Base-by-base conservation (phyloP, 2,329 filamentous ascomycete species). In the Coleophoma cylindrospora region DNA sequence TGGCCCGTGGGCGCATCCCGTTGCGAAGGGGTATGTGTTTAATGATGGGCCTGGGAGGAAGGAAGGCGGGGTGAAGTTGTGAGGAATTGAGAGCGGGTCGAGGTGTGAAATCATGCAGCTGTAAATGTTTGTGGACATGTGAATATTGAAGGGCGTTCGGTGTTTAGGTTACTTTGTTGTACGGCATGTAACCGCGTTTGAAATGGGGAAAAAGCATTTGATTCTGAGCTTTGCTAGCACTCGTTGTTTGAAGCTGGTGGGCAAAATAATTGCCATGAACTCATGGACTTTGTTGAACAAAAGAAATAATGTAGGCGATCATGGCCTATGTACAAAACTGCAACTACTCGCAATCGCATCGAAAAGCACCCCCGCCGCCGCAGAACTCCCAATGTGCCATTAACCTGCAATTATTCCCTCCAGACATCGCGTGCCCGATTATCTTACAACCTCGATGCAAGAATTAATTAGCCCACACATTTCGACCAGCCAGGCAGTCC, bases 11-110 rank as follows among this genome's bases (percentile, higher is more conserved):
- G 21, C 48, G 49, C 81, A 66, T 53, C 81, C 82, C 0, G 76
- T 84, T 3, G 80, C 80, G 15, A 69, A 76, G 40, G 82, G 82
- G 1, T 86, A 86, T 59, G 69, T 77, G n/a, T 84, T 80, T 56
- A 75, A 76, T 51, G 74, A 77, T 54, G 65, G 63, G 14, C 61
- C 33, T 2, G 64, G 50, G 63, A 64, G 49, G 59, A 54, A 57
- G 50, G 53, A 54, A 46, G 63, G 53, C 2, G 50, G 47, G 34
- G 47, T 47, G 65, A 57, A 52, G 58, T 49, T 43, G 52, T 55
- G 57, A 61, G 32, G 64, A 69, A 45, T 27, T 8, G 22, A 4
- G 22, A 27, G 22, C 22, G 4, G 4, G 22, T 27, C 4, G 22
- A 27, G 22, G 4, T 27, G 22, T 27, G 27, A 27, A 27, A 27